A percentile compares a stretch with the other conserved stretches of the same genome.
These are phyloP conservation scores for Scheffersomyces cryptocercus DNA, from an alignment of 1,139 yeast genomes.

Conservation along the genomic window DNA sequence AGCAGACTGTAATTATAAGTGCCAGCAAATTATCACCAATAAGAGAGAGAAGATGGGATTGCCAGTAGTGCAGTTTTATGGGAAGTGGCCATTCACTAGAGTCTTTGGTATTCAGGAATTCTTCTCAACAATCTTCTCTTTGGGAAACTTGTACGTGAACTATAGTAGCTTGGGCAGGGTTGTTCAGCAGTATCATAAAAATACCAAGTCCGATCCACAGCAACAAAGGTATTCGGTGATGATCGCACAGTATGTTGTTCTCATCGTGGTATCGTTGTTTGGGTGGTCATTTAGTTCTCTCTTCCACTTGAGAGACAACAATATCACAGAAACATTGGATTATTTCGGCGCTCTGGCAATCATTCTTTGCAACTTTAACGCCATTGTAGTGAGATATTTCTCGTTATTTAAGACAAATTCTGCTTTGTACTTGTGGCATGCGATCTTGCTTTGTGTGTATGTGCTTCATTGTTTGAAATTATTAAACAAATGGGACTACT, in stretches of 20 bases:
- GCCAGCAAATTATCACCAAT: constrained; percentile 39
- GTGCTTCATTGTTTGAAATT: constrained; percentile 32
- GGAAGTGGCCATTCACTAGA: constrained; percentile 49
- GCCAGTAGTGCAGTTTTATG: constrained; percentile 42
- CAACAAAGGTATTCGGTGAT: constrained; percentile 20
- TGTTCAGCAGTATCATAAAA: constrained; percentile 24
- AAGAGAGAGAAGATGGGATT: constrained; percentile 18
- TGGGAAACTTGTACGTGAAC: constrained; percentile 40
- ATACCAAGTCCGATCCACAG: constrained; percentile 7
- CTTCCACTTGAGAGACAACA: constrained; percentile 42
- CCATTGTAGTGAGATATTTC: constrained; percentile 35
- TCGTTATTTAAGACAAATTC: constrained; percentile 18
- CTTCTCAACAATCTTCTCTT: constrained; percentile 37
- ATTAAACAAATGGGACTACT: constrained; percentile 39
- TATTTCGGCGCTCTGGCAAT: constrained; percentile 48
- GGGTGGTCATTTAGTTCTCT: constrained; percentile 45
- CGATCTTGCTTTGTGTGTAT: constrained; percentile 18
- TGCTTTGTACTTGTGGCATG: constrained; percentile 9
- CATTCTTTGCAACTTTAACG: constrained; percentile 39
- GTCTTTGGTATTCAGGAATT: constrained; percentile 42
- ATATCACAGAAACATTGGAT: constrained; percentile 44
- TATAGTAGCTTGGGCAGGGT: constrained; percentile 32
- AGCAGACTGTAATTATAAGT: constrained; percentile 43
- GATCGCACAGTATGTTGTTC: constrained; percentile 33
- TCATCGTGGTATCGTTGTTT: constrained; percentile 29